Conservation (phyloP, 2,329 filamentous ascomycete genomes). For the Lojkania enalia region DNA sequence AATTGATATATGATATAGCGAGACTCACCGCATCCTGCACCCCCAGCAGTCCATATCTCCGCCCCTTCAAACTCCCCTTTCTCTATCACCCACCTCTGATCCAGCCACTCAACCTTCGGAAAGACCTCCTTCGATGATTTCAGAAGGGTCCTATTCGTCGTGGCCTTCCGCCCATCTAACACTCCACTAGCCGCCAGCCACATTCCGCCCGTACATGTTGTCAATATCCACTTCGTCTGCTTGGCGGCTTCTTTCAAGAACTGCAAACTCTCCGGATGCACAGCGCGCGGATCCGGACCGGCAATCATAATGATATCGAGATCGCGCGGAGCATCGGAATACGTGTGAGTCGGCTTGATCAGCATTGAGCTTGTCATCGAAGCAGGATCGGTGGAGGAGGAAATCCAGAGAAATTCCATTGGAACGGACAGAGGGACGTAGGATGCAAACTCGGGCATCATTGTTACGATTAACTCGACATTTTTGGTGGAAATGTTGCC, state of each 20-base stretch:
- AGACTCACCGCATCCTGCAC: slow-evolving; percentile 42
- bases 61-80: slow-evolving; percentile 30
- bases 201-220: slow-evolving; percentile 45
- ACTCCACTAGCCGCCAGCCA: slow-evolving; percentile 46
- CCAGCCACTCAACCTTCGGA: slow-evolving; percentile 43
- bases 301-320: slow-evolving; percentile 48
- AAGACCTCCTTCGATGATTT: slow-evolving; percentile 29
- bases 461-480: slow-evolving; percentile 20
- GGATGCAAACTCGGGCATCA: slow-evolving; percentile 14
- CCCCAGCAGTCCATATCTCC: slow-evolving; percentile 47
- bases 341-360: slow-evolving; percentile 45
- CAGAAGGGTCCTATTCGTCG: slow-evolving; percentile 44
- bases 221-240: slow-evolving; percentile 43
- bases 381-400: slow-evolving; percentile 39
- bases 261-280: slow-evolving; percentile 37
- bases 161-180: slow-evolving; percentile 45
- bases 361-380: slow-evolving; percentile 36
- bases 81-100: slow-evolving; percentile 47
- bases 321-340: slow-evolving; percentile 47
- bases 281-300: slow-evolving; percentile 37
- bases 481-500: slow-evolving; percentile 40
- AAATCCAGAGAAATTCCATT: slow-evolving; percentile 47
- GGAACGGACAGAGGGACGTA: slow-evolving; percentile 28
- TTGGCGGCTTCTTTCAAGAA: slow-evolving; percentile 45
- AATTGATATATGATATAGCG: background rate